Evolutionary conservation across 768 basidiomycete species (phyloP).

Genomic region (Calocera cornea): DNA sequence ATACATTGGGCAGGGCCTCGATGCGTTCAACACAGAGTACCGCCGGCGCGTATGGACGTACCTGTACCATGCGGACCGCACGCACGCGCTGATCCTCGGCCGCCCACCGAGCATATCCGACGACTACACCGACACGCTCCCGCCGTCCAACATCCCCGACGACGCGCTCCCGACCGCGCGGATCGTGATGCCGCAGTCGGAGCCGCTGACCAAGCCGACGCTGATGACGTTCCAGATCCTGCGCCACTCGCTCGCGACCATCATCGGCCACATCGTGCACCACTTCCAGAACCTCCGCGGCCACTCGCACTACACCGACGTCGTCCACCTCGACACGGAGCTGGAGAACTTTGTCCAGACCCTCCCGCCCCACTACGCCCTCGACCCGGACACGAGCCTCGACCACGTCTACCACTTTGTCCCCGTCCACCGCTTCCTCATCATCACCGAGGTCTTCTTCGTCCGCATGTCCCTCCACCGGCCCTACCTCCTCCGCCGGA

Average conservation of each 20-base stretch:
- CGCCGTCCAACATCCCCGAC: slow-evolving; percentile 43
- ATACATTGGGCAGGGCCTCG: slow-evolving; percentile 43
- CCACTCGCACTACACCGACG: slow-evolving; percentile 70
- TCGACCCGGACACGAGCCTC: slow-evolving; percentile 62
- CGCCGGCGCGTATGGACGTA: slow-evolving; percentile 70
- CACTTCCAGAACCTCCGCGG: slow-evolving; percentile 81
- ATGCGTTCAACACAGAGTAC: slow-evolving; percentile 69
- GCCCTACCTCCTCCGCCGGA: slow-evolving; percentile 72
- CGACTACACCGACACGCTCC: slow-evolving; percentile 69
- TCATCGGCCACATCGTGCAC: slow-evolving; percentile 83
- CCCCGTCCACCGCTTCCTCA: slow-evolving; percentile 73
- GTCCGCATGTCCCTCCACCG: slow-evolving; percentile 73
- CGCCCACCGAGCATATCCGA: slow-evolving; percentile 71
- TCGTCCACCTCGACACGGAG: slow-evolving; percentile 69
- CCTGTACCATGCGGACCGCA: slow-evolving; percentile 84
- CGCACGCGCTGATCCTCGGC: slow-evolving; percentile 82
- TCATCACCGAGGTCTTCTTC: slow-evolving; percentile 80
- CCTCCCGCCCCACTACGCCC: slow-evolving; percentile 65
- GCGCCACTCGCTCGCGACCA: slow-evolving; percentile 62
- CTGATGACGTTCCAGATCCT: slow-evolving; percentile 79
- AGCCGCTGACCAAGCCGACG: slow-evolving; percentile 47
- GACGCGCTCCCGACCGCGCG: slow-evolving; percentile 30
- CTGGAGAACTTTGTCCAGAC: slow-evolving; percentile 58
- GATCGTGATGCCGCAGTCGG: slow-evolving; percentile 13
- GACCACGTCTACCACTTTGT: slow-evolving; percentile 54